A percentile compares a stretch with the other conserved stretches of the same genome.
phyloP scores from a whole-genome alignment of 495 filamentous ascomycete species.

The Xanthoparmelia taractica region DNA sequence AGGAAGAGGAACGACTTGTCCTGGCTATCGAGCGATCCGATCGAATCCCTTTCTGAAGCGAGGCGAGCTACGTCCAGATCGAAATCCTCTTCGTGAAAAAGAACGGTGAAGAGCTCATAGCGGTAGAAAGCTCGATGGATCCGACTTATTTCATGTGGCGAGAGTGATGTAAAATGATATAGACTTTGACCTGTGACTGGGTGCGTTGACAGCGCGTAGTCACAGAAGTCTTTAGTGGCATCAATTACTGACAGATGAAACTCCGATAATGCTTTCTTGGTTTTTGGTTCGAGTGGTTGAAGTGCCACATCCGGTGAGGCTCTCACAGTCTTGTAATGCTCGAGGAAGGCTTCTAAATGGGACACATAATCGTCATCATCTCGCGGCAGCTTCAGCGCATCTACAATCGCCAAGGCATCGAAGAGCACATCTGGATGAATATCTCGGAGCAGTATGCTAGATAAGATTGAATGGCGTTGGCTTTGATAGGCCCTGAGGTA shows the following conservation, averaged over 20 bases:
- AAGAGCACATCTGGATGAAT: slow-evolving; percentile 11
- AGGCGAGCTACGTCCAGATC: background rate
- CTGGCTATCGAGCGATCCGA: background rate
- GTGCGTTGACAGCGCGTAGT: background rate
- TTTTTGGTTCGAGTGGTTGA: background rate
- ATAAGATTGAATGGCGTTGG: background rate
- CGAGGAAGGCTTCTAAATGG: background rate
- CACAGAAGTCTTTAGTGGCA: background rate
- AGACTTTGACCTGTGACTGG: background rate
- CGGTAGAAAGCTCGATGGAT: slow-evolving; percentile 8
- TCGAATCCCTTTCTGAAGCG: background rate
- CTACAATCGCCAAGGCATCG: background rate
- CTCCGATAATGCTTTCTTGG: background rate
- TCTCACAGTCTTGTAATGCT: background rate
- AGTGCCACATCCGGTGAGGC: background rate
- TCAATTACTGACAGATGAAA: background rate
- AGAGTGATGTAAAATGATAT: background rate
- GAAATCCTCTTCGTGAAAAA: background rate
- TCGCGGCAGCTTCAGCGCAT: background rate
- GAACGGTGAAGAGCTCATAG: slow-evolving; percentile 1
- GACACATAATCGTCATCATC: background rate
- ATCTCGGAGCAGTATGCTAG: background rate
- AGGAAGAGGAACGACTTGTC: background rate
- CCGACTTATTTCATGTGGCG: background rate
- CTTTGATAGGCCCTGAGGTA: background rate